A percentile compares a stretch with the other conserved stretches of the same genome.
These are phyloP conservation scores for Cephaloascus fragrans DNA, from an alignment of 805 yeast genomes.

Conservation along the genomic window DNA sequence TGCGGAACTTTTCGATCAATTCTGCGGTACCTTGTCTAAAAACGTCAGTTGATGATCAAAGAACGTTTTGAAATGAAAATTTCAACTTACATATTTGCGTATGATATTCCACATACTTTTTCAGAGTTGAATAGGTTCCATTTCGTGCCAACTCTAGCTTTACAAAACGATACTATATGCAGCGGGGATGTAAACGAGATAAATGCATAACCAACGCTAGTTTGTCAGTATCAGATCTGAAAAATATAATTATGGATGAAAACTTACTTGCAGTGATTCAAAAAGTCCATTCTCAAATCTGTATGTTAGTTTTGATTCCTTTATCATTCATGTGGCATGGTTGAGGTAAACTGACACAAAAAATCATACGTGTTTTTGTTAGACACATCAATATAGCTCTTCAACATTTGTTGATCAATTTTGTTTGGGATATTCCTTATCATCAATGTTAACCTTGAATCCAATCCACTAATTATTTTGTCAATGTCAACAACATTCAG, in stretches of 20 bases:
- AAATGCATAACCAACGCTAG: constrained; percentile 43
- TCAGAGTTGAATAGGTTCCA: constrained; percentile 40
- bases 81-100: constrained; percentile 28
- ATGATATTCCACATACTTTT: constrained; percentile 40
- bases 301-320: constrained; percentile 1
- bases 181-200: constrained; percentile 35
- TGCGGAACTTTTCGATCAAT: constrained; percentile 36
- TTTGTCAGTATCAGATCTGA: background rate
- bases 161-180: constrained; percentile 33
- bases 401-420: constrained; percentile 32
- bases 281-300: constrained; percentile 42
- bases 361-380: constrained; percentile 26
- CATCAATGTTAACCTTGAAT: constrained; percentile 40
- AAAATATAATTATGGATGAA: background rate
- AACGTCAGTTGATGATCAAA: background rate
- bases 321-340: no score
- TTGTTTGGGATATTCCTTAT: constrained; percentile 46
- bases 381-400: constrained; percentile 34
- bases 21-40: constrained; percentile 31
- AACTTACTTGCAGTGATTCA: constrained; percentile 34
- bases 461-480: constrained; percentile 28
- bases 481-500: constrained; percentile 29
- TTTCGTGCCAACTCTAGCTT: constrained; percentile 33
- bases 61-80: background rate
- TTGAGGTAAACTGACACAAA: constrained; percentile 20